phyloP scores from a whole-genome alignment of 2,329 filamentous ascomycete species.

The Capronia epimyces region DNA sequence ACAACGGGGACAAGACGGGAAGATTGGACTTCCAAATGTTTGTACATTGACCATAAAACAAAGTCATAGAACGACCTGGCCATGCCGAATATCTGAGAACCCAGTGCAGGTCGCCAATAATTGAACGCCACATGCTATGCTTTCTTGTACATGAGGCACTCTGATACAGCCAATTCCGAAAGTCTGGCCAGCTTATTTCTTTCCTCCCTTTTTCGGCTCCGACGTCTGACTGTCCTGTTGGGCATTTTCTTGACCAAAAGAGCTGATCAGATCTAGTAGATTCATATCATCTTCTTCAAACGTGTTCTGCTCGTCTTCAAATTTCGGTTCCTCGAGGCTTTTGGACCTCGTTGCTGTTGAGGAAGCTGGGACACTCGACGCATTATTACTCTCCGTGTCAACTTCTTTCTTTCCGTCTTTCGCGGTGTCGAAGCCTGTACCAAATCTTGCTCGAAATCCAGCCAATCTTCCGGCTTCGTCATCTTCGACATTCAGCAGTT shows the following conservation, averaged over 20 bases:
- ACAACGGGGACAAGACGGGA: no score
- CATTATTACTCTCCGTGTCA: slow-evolving; percentile 26
- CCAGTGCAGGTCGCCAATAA: no score
- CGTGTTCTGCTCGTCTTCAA: slow-evolving; percentile 45
- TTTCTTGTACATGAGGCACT: neutral
- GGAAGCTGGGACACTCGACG: slow-evolving; percentile 38
- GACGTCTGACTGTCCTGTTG: slow-evolving; percentile 15
- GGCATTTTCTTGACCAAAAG: slow-evolving; percentile 39
- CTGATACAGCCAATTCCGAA: neutral
- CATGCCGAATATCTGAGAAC: no score
- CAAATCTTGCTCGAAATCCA: slow-evolving; percentile 80
- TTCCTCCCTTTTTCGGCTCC: slow-evolving; percentile 28
- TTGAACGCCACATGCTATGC: neutral
- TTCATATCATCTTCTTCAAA: slow-evolving; percentile 48
- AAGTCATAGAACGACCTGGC: no score
- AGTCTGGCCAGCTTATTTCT: slow-evolving; percentile 12
- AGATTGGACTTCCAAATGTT: no score
- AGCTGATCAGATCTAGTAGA: slow-evolving; percentile 54
- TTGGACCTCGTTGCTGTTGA: slow-evolving; percentile 23
- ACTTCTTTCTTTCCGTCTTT: slow-evolving; percentile 29
- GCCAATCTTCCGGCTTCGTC: slow-evolving; percentile 89
- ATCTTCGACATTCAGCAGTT: slow-evolving; percentile 80
- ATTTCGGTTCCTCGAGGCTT: slow-evolving; percentile 29
- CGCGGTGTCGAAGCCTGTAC: slow-evolving; percentile 69
- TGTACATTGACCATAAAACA: no score